A percentile compares a stretch with the other conserved stretches of the same genome.
phyloP scores from a whole-genome alignment of 139 green algal species.

The Tetradesmus obliquus region DNA sequence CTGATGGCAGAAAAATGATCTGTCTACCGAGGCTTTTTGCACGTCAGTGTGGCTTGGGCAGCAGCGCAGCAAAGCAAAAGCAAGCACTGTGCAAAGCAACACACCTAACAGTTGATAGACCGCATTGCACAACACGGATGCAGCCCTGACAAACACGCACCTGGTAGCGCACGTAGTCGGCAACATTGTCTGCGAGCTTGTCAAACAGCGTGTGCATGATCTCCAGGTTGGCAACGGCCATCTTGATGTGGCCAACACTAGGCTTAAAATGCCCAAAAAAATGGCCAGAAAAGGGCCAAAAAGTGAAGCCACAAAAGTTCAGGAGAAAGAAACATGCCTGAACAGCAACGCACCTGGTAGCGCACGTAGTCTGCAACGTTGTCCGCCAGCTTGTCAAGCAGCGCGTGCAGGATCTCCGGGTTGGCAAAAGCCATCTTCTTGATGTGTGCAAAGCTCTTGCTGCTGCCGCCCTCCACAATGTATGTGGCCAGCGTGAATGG shows the following conservation, averaged over 20 bases:
- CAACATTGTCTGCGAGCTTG: conserved; percentile 90
- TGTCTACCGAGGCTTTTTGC: neutral
- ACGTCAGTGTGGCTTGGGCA: no score
- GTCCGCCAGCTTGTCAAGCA: conserved; percentile 89
- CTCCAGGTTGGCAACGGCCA: conserved; percentile 82
- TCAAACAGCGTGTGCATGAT: conserved; percentile 79
- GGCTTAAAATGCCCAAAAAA: neutral
- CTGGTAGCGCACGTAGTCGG: conserved; percentile 95
- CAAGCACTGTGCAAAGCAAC: neutral
- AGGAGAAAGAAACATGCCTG: no score
- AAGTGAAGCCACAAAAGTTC: no score
- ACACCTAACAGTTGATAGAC: neutral
- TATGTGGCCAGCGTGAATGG: conserved; percentile 96
- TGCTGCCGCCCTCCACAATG: conserved; percentile 92
- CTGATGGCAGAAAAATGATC: neutral
- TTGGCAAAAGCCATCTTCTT: conserved; percentile 88
- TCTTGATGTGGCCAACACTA: neutral
- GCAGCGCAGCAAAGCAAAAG: neutral
- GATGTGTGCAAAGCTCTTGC: conserved; percentile 91
- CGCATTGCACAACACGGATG: neutral
- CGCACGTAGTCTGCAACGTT: conserved; percentile 91
- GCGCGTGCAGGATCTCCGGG: conserved; percentile 80
- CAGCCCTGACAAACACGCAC: conserved; percentile 41
- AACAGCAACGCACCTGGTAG: conserved; percentile 80
- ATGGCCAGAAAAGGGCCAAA: neutral